Evolutionary conservation across 2,329 filamentous ascomycete genomes (phyloP), one percentile per base, ranked within the genome.

Genomic region (Stemphylium vesicarium): DNA sequence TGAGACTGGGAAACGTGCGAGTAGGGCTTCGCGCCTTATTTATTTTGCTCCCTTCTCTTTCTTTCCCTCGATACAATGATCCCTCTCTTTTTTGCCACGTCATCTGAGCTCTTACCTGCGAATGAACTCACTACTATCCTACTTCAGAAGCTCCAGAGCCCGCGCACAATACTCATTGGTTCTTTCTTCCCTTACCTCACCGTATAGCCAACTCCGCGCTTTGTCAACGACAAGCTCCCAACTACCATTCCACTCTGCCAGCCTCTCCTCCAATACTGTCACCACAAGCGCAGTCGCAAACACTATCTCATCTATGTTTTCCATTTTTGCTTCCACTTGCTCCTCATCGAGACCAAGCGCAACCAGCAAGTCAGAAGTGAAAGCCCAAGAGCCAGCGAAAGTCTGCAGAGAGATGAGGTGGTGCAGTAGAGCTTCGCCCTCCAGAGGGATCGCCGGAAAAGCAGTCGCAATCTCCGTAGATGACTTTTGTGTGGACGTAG

Each of bases 171-270:
- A 36, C 13, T 18, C 31, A 2, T 49, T 29, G 10, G 20, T n/a
- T 4, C 8, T 24, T 12, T 31, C 46, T 4, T 13, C 29, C 4
- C 37, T 38, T 11, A 50, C n/a, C 12, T 37, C 24, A 2, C n/a
- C 57, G 40, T 53, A 60, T 51, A 70, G 43, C 68, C 69, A 88
- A 0, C 41, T 65, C 64, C 75, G 78, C 0, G 84, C 86, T 77
- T 88, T 89, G 9, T 82, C 81, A 13, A 82, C 84, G 35, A 89
- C 74, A 78, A 90, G 77, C 57, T 87, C 86, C 87, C 87, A 90
- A 6, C 80, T 79, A 2, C 85, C 86, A 66, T 77, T 74, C 45
- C 84, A 77, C 0, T 59, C 72, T 0, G 32, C 61, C 53, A 84
- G 62, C 50, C 76, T 80, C 36, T 46, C 69, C 64, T 84, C 79